Conservation (phyloP, 257 asterid species). For the Petunia axillaris region DNA sequence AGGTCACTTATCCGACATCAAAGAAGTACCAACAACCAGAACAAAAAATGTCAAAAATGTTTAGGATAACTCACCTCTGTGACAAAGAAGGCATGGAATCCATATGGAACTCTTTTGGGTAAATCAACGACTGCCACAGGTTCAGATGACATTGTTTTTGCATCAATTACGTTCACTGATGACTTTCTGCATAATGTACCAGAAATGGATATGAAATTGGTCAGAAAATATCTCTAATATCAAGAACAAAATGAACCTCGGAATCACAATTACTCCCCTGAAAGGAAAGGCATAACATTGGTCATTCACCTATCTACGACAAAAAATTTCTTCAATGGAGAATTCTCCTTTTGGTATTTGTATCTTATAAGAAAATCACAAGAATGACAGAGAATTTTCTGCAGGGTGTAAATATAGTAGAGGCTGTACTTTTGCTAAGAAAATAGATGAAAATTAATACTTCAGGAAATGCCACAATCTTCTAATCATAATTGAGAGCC, state of each 20-base stretch:
- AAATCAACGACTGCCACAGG: constrained; percentile 86
- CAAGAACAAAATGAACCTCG: background rate
- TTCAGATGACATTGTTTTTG: constrained; percentile 87
- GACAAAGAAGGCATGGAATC: constrained; percentile 94
- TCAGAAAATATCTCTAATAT: constrained; percentile 13
- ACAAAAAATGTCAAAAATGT: no score
- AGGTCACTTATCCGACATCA: no score
- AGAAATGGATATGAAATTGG: background rate
- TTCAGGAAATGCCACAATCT: constrained; percentile 9
- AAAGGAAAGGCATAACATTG: background rate
- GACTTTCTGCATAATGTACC: constrained; percentile 63
- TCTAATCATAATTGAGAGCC: background rate
- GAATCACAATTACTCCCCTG: background rate
- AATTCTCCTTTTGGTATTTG: background rate
- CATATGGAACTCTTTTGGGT: constrained; percentile 87
- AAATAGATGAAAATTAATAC: constrained; percentile 10
- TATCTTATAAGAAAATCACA: background rate
- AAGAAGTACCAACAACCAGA: no score
- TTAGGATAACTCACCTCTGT: constrained; percentile 55
- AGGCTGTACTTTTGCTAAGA: background rate
- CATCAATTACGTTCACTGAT: constrained; percentile 81
- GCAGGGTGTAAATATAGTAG: background rate
- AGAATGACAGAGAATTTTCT: background rate
- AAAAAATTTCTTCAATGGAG: background rate
- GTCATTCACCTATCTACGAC: background rate